Evolutionary conservation across 768 basidiomycete species (phyloP).

Genomic region (Crassisporium funariophilum): DNA sequence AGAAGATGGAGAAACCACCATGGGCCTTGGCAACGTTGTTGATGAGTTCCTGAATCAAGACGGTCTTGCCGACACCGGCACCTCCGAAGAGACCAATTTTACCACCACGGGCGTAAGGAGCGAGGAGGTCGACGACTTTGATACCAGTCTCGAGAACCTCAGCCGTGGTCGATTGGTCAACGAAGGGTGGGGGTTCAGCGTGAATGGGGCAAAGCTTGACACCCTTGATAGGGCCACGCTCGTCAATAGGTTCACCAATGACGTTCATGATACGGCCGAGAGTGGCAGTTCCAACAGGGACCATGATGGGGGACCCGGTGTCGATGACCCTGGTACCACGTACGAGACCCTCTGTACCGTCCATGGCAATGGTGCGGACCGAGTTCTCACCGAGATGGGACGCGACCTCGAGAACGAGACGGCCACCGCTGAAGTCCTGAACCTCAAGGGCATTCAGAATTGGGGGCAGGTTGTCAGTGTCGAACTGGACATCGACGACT

Average conservation of each 20-base stretch:
- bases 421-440: constrained; percentile 89
- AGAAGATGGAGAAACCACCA: constrained; percentile 99
- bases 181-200: constrained; percentile 95
- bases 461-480: constrained; percentile 90
- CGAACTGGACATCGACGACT: constrained; percentile 99
- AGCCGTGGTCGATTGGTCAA: constrained; percentile 98
- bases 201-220: constrained; percentile 93
- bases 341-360: constrained; percentile 99
- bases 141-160: constrained; percentile 99
- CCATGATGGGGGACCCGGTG: constrained; percentile 94
- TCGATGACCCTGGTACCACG: constrained; percentile 97
- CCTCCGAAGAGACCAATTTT: constrained; percentile 99
- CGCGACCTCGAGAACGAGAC: constrained; percentile 98
- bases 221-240: constrained; percentile 98
- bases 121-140: constrained; percentile 99
- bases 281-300: constrained; percentile 93
- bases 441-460: constrained; percentile 99
- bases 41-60: constrained; percentile 99
- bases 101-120: constrained; percentile 99
- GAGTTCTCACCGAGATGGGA: constrained; percentile 99
- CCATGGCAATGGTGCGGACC: constrained; percentile 99
- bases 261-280: constrained; percentile 99
- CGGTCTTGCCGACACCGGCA: constrained; percentile 99
- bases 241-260: constrained; percentile 99
- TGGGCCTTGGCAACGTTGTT: constrained; percentile 99